Evolutionary conservation across 2,329 filamentous ascomycete genomes (phyloP), one percentile per base, ranked within the genome.

Genomic region (Lachnellula hyalina): DNA sequence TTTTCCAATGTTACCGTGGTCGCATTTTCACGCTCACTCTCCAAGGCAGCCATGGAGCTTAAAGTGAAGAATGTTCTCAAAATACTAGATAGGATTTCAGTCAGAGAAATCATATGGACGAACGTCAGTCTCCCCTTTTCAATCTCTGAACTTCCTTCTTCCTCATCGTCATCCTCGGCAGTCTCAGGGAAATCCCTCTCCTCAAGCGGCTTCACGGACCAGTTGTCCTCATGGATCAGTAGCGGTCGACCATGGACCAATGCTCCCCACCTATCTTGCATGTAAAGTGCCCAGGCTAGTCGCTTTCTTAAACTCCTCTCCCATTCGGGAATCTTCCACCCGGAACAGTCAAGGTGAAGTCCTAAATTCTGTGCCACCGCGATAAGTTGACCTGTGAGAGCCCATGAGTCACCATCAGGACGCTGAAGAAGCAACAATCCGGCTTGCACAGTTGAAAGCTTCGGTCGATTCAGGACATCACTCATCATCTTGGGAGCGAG

Each of bases 261-360:
- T 1, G 79, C 75, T 4, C 80, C 77, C 82, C 79, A 85, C 63
- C 81, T 83, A 60, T 87, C 84, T 63, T 86, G 83, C 74, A 85
- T 82, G 59, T 79, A 86, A 1, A 85, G 68, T 2, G 79, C 83
- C 84, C 84, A 87, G 0, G 80, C 83, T 1, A 87, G 71, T n/a
- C 84, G 73, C 62, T 81, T 80, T 15, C 84, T 73, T 12, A 86
- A 70, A 0, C 81, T 79, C 48, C 81, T 76, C 63, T 87, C 84
- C 82, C 83, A 86, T 0, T 72, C 71, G 2, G 83, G 83, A 36
- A 87, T 79, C 12, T 78, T 76, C 84, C 84, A 87, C 19, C 72
- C 68, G 1, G 79, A 78, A 61, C 81, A 84, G 63, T 87, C 83
- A 1, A 85, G 73, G 52, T 85, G 80, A 9, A 85, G 71, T 0